phyloP scores from a whole-genome alignment of 768 basidiomycete genomes.

The Nidularia sp. region DNA sequence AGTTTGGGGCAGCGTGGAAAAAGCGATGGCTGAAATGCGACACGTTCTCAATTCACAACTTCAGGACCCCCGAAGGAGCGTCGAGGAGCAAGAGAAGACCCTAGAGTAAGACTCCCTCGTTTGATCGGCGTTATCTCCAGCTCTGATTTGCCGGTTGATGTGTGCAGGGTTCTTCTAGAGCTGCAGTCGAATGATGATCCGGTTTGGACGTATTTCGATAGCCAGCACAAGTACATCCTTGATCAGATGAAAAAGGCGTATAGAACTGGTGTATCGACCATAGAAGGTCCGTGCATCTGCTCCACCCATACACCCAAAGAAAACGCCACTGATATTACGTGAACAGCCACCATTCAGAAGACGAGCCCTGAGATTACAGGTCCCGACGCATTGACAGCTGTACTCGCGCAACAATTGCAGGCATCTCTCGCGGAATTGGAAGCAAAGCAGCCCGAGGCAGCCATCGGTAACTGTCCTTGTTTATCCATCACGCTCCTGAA shows the following conservation, averaged over 20 bases:
- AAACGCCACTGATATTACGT: not conserved
- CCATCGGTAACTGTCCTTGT: constrained; percentile 43
- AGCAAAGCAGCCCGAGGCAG: constrained; percentile 55
- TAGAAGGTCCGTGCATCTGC: constrained; percentile 42
- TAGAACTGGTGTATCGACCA: constrained; percentile 41
- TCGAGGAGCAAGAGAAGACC: constrained; percentile 96
- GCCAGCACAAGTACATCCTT: constrained; percentile 85
- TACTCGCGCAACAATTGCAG: constrained; percentile 56
- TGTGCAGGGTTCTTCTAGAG: constrained; percentile 77
- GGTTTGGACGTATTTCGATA: constrained; percentile 93
- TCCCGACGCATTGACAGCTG: constrained; percentile 33
- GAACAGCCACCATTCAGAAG: constrained; percentile 45
- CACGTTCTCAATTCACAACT: constrained; percentile 72
- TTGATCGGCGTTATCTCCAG: not conserved
- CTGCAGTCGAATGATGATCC: constrained; percentile 86
- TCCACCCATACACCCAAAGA: not conserved
- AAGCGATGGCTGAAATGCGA: constrained; percentile 90
- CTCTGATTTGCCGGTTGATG: not conserved
- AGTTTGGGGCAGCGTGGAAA: constrained; percentile 94
- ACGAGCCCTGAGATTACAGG: constrained; percentile 25
- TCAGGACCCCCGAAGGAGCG: constrained; percentile 70
- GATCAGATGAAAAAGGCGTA: constrained; percentile 68
- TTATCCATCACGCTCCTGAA: not conserved
- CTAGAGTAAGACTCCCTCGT: constrained; percentile 66
- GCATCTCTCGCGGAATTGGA: constrained; percentile 57